Base-by-base conservation (phyloP, 139 green algal species). In the Klebsormidium nitens region DNA sequence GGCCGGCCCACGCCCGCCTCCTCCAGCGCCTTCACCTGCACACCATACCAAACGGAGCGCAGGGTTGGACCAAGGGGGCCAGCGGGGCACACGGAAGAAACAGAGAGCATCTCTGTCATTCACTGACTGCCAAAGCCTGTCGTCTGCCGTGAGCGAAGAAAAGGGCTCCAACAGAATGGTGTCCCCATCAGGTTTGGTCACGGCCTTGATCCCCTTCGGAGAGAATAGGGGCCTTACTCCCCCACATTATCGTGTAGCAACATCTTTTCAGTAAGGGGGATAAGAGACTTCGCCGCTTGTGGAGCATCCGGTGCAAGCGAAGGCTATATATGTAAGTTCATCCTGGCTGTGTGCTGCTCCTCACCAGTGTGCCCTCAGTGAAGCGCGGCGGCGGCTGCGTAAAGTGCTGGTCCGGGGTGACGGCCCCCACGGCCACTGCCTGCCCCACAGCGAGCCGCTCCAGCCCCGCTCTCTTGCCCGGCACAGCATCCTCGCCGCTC, bases 1-100 rank as follows among this genome's bases (percentile, higher is more conserved):
- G 93, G 93, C 5, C 93, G 76, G 0, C 93, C 93, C 6, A 98
- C 92, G 39, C 92, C 92, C 11, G 64, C 50, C 74, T 91, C 87
- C 80, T 98, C 92, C 66, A 98, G 60, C 1, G 64, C 67, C 74
- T 87, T 89, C 35, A 96, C 85, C 29, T 59, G 59, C 34, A 19
- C 19, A 52, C 44, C 44, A 17, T 52, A n/a, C n/a, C n/a, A n/a
- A n/a, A n/a, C n/a, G n/a, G n/a, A n/a, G n/a, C n/a, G n/a, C n/a
- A n/a, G 42, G 42, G 11, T 26, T 26, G 42, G 42, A 50, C 14
- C 11, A 50, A 50, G 42, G 42, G 42, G 14, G 42, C 42, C 11
- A 50, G 8, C 42, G 8, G 42, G 8, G 42, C 42, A 50, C 42
- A 14, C 11, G 8, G n/a, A 50, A 50, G 42, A 8, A 50, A 50